Percentiles rank a stretch among this genome's conserved stretches.
phyloP scores from a whole-genome alignment of 179 eudicot species.

The Corrigiola litoralis region DNA sequence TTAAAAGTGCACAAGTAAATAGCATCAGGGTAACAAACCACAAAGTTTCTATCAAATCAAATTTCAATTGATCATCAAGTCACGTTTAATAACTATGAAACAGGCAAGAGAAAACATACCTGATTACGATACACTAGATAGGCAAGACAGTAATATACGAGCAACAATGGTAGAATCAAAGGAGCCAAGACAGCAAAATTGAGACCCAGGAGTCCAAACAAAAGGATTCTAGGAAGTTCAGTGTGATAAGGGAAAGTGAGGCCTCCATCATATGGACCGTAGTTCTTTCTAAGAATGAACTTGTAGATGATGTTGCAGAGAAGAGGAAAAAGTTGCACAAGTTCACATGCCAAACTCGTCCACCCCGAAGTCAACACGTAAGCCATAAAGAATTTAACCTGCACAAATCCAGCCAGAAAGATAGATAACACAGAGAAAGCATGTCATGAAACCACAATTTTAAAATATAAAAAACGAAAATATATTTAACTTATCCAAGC shows the following conservation, averaged over 20 bases:
- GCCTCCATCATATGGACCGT: constrained; percentile 42
- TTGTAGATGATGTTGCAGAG: constrained; percentile 46
- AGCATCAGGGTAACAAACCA: not conserved
- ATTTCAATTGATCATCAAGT: not conserved
- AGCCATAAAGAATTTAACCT: constrained; percentile 84
- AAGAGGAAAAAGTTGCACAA: constrained; percentile 76
- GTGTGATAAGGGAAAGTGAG: constrained; percentile 90
- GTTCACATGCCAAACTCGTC: constrained; percentile 89
- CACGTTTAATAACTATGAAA: not conserved
- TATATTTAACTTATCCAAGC: not conserved
- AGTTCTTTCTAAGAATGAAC: constrained; percentile 44
- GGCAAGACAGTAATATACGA: constrained; percentile 80
- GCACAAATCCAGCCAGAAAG: constrained; percentile 23
- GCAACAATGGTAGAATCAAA: constrained; percentile 73
- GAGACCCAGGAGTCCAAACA: constrained; percentile 79
- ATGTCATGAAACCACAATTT: constrained; percentile 1
- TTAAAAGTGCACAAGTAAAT: not conserved
- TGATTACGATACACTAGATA: constrained; percentile 90
- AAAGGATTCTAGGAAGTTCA: constrained; percentile 81
- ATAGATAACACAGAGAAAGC: not conserved
- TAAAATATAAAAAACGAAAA: not conserved
- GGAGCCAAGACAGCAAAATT: constrained; percentile 71
- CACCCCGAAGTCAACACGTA: constrained; percentile 95
- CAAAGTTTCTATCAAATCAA: not conserved
- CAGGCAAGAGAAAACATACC: constrained; percentile 35